phyloP scores from a whole-genome alignment of 441 rosid genomes.

The Melastoma candidum region DNA sequence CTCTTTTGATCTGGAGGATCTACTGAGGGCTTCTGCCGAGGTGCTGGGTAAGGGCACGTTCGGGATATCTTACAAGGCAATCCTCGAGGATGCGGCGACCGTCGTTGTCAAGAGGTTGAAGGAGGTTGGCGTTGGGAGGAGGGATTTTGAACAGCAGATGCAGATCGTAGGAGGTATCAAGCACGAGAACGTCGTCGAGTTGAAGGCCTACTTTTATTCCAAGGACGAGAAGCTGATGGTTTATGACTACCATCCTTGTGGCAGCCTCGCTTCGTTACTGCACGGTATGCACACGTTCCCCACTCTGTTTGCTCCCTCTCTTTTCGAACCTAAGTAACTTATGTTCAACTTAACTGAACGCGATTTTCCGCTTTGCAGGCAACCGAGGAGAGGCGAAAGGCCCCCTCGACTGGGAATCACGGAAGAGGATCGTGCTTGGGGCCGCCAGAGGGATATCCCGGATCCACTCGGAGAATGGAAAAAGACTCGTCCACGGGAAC shows the following conservation, averaged over 20 bases:
- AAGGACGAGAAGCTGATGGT: slow-evolving; percentile 18
- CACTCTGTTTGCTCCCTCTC: background rate
- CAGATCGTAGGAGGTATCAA: slow-evolving; percentile 15
- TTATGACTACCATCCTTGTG: slow-evolving; percentile 14
- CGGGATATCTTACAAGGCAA: slow-evolving; percentile 6
- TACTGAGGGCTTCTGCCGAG: slow-evolving; percentile 6
- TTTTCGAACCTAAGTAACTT: background rate
- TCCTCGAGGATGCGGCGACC: slow-evolving; percentile 3
- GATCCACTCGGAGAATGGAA: slow-evolving; percentile 10
- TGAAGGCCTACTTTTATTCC: slow-evolving; percentile 18
- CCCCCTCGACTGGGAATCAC: slow-evolving; percentile 15
- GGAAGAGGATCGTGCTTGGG: slow-evolving; percentile 16
- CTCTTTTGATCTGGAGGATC: slow-evolving; percentile 6
- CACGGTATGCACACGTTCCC: slow-evolving; percentile 7
- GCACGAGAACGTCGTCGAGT: slow-evolving; percentile 15
- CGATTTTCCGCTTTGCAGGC: slow-evolving; percentile 9
- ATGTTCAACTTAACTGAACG: background rate
- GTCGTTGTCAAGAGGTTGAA: slow-evolving; percentile 18
- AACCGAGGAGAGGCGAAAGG: slow-evolving; percentile 10
- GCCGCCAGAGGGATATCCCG: slow-evolving; percentile 17
- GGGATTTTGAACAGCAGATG: slow-evolving; percentile 20
- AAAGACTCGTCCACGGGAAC: slow-evolving; percentile 14
- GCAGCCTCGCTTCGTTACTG: slow-evolving; percentile 12
- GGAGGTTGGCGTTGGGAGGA: slow-evolving; percentile 13
- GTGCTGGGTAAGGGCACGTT: slow-evolving; percentile 9